A percentile compares a stretch with the other conserved stretches of the same genome.
phyloP scores from a whole-genome alignment of 176 grass and related monocot genomes.

The Aegilops bicornis region DNA sequence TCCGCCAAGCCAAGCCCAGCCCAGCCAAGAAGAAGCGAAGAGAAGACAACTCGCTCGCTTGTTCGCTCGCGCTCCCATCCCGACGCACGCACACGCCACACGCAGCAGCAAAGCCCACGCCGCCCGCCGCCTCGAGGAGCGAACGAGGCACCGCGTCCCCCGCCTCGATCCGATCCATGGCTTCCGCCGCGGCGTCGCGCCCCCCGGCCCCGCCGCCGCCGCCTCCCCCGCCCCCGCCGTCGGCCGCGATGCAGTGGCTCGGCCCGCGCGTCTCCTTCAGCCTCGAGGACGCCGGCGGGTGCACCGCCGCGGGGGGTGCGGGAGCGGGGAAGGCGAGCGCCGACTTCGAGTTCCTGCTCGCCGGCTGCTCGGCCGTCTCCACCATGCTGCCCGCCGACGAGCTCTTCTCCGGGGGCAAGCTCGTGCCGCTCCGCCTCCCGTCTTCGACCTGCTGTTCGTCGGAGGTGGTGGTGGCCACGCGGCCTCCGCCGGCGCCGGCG shows the following conservation, averaged over 20 bases:
- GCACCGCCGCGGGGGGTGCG: not conserved
- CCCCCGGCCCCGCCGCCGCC: slow-evolving; percentile 45
- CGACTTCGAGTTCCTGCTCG: slow-evolving; percentile 88
- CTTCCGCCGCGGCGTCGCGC: slow-evolving; percentile 45
- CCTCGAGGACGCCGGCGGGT: slow-evolving; percentile 40
- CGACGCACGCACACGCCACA: not conserved
- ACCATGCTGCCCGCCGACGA: slow-evolving; percentile 91
- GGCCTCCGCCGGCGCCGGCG: not conserved
- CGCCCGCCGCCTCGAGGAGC: not conserved
- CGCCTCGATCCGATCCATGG: not conserved
- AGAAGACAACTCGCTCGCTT: not conserved
- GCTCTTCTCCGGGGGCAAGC: slow-evolving; percentile 87
- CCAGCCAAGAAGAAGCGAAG: not conserved
- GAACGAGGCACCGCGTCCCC: not conserved
- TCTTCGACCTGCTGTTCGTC: not conserved
- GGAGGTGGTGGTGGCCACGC: not conserved
- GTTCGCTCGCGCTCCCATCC: not conserved
- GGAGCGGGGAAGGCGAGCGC: slow-evolving; percentile 19
- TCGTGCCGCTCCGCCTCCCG: slow-evolving; percentile 64
- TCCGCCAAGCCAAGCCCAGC: not conserved
- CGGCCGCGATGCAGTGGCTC: slow-evolving; percentile 48
- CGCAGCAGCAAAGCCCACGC: too few relatives aligned
- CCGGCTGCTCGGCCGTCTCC: slow-evolving; percentile 43
- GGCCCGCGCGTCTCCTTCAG: slow-evolving; percentile 88
- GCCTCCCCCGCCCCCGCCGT: not conserved